Evolutionary conservation across 352 stramenopile species (phyloP).

Genomic region (Phytophthora ramorum): DNA sequence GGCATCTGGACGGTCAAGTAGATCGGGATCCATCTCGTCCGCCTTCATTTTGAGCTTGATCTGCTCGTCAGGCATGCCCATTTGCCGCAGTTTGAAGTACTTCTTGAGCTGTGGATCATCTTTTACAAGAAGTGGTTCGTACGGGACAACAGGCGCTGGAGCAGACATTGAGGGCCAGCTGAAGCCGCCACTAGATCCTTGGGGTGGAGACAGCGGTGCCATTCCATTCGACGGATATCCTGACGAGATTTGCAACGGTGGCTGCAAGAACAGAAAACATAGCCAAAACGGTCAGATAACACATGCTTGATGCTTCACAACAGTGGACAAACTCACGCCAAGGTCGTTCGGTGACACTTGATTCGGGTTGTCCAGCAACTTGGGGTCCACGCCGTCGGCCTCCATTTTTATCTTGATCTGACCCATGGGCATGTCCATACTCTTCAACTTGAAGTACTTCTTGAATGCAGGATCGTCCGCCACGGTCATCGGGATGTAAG

Average conservation of each 20-base stretch:
- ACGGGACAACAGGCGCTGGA: constrained; percentile 44
- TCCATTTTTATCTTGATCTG: constrained; percentile 92
- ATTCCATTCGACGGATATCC: constrained; percentile 29
- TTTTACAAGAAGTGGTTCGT: constrained; percentile 78
- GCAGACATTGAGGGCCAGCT: constrained; percentile 38
- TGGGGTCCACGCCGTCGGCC: constrained; percentile 72
- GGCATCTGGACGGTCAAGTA: constrained; percentile 77
- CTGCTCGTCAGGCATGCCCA: constrained; percentile 86
- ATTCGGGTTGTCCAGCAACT: constrained; percentile 68
- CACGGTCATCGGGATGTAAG: constrained; percentile 75
- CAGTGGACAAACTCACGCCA: constrained; percentile 51
- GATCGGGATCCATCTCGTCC: constrained; percentile 62
- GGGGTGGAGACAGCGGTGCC: constrained; percentile 19
- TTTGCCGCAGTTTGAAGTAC: constrained; percentile 84
- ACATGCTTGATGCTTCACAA: background rate
- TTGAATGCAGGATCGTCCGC: constrained; percentile 81
- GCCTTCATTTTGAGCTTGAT: constrained; percentile 87
- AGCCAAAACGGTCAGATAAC: constrained; percentile 4
- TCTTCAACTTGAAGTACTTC: constrained; percentile 90
- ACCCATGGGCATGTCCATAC: constrained; percentile 80
- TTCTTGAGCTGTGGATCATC: constrained; percentile 78
- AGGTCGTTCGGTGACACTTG: constrained; percentile 80
- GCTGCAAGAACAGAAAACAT: constrained; percentile 27
- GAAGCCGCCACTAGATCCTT: constrained; percentile 20
- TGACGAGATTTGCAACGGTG: constrained; percentile 29